Percentiles rank a stretch among this genome's conserved stretches.
Evolutionary conservation across 257 asterid genomes (phyloP).

Genomic region (Fraxinus cuspidata): DNA sequence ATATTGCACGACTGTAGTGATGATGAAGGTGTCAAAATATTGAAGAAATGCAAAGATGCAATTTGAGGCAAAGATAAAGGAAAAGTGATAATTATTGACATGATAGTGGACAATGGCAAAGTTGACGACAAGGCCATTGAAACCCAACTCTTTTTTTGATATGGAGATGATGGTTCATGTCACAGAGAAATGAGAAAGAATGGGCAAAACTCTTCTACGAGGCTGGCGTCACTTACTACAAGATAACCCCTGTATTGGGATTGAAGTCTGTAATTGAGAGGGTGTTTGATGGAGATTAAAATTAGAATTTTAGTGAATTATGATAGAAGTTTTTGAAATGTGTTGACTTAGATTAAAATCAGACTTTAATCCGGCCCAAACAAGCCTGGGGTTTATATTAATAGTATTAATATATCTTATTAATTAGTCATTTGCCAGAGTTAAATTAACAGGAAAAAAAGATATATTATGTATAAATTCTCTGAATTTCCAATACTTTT

Average conservation of each 20-base stretch:
- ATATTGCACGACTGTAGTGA: conserved; percentile 22
- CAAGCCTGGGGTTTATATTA: conserved; percentile 22
- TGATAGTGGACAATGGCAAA: not conserved
- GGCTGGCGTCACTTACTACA: conserved; percentile 19
- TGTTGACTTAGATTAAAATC: no score
- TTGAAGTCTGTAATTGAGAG: conserved; percentile 18
- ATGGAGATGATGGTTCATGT: conserved; percentile 5
- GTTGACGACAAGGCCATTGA: not conserved
- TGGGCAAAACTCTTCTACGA: conserved; percentile 25
- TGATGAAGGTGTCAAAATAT: conserved; percentile 12
- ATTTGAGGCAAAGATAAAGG: conserved; percentile 13
- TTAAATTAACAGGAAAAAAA: no score
- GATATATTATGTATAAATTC: no score
- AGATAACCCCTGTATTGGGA: conserved; percentile 16
- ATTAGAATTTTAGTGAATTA: no score
- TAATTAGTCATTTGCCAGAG: no score
- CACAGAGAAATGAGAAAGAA: conserved; percentile 18
- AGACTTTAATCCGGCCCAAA: no score
- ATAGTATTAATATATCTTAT: not conserved
- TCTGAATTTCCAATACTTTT: no score
- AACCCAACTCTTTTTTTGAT: conserved; percentile 18
- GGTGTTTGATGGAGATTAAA: no score
- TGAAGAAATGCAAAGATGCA: conserved; percentile 27
- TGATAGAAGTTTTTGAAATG: no score
- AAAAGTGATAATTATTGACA: not conserved